These are phyloP conservation scores for Aspergillus ellipticus DNA, from an alignment of 495 filamentous ascomycete species.

Conservation along the genomic window DNA sequence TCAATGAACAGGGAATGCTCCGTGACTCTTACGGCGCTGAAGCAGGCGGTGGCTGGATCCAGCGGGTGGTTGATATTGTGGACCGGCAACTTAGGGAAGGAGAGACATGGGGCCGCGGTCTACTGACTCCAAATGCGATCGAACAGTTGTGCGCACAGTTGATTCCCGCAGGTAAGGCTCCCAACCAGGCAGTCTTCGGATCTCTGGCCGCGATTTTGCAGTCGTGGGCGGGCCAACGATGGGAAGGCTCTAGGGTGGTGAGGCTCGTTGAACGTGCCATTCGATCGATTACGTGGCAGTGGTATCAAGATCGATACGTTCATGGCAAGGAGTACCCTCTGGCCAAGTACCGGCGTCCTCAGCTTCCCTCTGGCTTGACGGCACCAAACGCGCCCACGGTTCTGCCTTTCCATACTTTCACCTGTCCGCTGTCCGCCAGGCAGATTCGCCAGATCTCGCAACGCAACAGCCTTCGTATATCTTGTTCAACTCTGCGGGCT, in stretches of 20 bases:
- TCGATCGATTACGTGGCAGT: conserved; percentile 70
- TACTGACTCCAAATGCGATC: conserved; percentile 54
- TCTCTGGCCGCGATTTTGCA: conserved; percentile 47
- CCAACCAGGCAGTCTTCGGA: conserved; percentile 23
- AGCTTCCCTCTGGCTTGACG: conserved; percentile 68
- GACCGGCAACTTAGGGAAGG: conserved; percentile 87
- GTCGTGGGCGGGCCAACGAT: conserved; percentile 70
- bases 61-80: conserved; percentile 92
- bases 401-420: conserved; percentile 98
- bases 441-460: conserved; percentile 95
- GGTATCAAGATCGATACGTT: conserved; percentile 84
- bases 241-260: conserved; percentile 88
- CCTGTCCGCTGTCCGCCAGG: conserved; percentile 86
- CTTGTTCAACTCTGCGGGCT: conserved; percentile 77
- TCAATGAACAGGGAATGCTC: conserved; percentile 81
- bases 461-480: conserved; percentile 90
- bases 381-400: conserved; percentile 92
- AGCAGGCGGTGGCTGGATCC: conserved; percentile 77
- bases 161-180: conserved; percentile 28
- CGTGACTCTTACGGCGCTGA: conserved; percentile 63
- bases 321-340: conserved; percentile 52
- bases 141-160: conserved; percentile 51
- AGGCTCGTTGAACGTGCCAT: conserved; percentile 81
- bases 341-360: conserved; percentile 67
- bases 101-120: conserved; percentile 77